Evolutionary conservation across 352 stramenopile genomes (phyloP), one percentile per base, ranked within the genome.

Genomic region (Phytophthora capsici): DNA sequence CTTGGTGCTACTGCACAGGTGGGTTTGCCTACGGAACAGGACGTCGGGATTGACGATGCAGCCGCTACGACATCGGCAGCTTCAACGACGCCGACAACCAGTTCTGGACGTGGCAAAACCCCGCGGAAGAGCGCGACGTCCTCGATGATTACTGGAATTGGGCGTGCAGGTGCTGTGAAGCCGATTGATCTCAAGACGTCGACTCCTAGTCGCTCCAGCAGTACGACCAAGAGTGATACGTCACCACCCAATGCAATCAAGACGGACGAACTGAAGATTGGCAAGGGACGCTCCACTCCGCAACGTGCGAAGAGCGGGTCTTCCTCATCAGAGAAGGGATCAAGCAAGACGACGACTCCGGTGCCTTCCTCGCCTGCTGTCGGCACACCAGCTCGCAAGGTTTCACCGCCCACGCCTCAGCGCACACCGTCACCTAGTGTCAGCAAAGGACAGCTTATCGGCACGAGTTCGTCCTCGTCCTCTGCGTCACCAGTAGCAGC

Each of bases 101-200:
- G 41, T 1, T 34, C 28, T 28, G 63, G 41, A 30, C 64, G 69
- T 13, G 64, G 69, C 10, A 92, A 91, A 61, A 93, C 84, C 0
- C 84, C 86, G 2, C 88, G 90, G 44, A 94, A 93, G 60, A 88
- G 69, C 45, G 71, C 77, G 6, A 78, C 78, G 17, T 56, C 80
- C 14, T 82, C 75, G 2, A 57, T 89, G 22, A 87, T 94, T 50
- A 76, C 82, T 48, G 83, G 84, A 53, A 95, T 93, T 56, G 84
- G 87, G 19, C 83, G 85, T 17, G 79, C 87, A 19, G 80, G 82
- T 12, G 79, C 79, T 2, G 82, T 92, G 6, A 94, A 94, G 60
- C 78, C 86, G 3, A 82, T 92, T 44, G 86, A 94, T 45, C 73
- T 94, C 30, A 94, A 94, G 80, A 80, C 76, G n/a, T 89, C 82